phyloP scores from a whole-genome alignment of 2,329 filamentous ascomycete species.

The Xylariales sp. region DNA sequence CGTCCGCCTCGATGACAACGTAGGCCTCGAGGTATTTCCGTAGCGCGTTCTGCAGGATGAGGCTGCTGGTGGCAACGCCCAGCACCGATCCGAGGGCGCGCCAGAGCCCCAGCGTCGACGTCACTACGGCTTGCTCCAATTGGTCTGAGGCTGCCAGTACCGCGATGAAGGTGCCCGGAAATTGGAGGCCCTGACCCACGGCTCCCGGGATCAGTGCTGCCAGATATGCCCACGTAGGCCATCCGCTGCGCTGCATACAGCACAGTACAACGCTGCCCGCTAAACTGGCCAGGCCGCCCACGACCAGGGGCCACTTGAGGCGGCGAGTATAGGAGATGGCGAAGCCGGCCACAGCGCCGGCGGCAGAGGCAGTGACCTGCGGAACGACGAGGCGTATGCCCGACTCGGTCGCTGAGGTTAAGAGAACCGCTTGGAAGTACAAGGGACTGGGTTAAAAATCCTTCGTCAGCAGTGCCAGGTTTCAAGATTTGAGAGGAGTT shows the following conservation, averaged over 20 bases:
- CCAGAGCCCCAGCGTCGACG: conserved; percentile 68
- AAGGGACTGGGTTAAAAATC: conserved; percentile 53
- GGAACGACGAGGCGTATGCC: conserved; percentile 68
- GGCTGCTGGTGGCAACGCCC: conserved; percentile 66
- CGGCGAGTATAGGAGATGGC: conserved; percentile 55
- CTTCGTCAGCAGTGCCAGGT: neutral
- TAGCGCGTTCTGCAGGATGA: conserved; percentile 70
- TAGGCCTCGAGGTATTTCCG: conserved; percentile 51
- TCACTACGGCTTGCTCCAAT: conserved; percentile 62
- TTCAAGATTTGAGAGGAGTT: neutral
- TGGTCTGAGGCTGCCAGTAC: conserved; percentile 57
- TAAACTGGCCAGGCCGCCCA: conserved; percentile 44
- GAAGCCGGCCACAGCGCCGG: conserved; percentile 57
- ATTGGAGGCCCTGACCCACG: conserved; percentile 59
- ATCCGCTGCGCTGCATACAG: conserved; percentile 43
- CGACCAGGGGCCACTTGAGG: conserved; percentile 54
- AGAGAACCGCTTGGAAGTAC: conserved; percentile 72
- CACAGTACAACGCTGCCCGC: conserved; percentile 47
- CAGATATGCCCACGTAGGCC: conserved; percentile 50
- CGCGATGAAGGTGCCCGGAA: conserved; percentile 60
- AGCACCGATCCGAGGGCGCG: conserved; percentile 67
- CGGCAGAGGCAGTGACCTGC: conserved; percentile 48
- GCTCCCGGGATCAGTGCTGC: conserved; percentile 52
- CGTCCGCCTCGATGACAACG: conserved; percentile 35
- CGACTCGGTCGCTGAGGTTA: conserved; percentile 64